These are phyloP conservation scores for Aspergillus conjunctus DNA, from an alignment of 495 filamentous ascomycete species.

Conservation along the genomic window DNA sequence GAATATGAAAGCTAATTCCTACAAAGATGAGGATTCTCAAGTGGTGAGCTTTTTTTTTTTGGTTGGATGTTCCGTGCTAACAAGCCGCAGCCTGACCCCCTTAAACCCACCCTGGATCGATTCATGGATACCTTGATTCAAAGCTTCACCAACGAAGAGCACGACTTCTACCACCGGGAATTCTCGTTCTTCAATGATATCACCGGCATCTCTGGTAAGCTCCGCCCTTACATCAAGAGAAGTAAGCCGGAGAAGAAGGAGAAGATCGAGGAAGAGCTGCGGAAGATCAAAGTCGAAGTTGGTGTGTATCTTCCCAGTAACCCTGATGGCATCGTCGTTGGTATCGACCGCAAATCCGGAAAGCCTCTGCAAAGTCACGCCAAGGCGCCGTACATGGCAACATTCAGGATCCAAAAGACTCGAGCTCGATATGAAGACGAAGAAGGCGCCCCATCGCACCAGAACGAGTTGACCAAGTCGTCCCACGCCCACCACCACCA, in stretches of 20 bases:
- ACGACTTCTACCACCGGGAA: conserved; percentile 88
- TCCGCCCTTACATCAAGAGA: conserved; percentile 88
- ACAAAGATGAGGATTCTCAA: conserved; percentile 91
- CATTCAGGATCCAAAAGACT: conserved; percentile 90
- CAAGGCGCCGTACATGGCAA: conserved; percentile 98
- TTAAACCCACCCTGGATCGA: conserved; percentile 90
- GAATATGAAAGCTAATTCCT: conserved; percentile 99
- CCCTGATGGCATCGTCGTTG: conserved; percentile 93
- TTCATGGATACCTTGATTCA: conserved; percentile 81
- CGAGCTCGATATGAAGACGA: conserved; percentile 39
- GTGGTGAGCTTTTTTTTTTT: conserved; percentile 59
- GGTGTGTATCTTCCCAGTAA: conserved; percentile 97
- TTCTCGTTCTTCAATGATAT: conserved; percentile 98
- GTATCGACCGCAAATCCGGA: conserved; percentile 95
- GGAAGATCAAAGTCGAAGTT: conserved; percentile 94
- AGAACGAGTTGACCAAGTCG: conserved; percentile 55
- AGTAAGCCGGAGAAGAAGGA: conserved; percentile 97
- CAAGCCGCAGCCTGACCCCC: conserved; percentile 70
- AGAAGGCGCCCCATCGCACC: conserved; percentile 39
- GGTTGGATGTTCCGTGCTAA: conserved; percentile 40
- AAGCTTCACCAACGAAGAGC: conserved; percentile 78
- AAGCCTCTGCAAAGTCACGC: conserved; percentile 97
- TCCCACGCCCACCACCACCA: conserved; percentile 37
- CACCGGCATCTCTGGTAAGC: conserved; percentile 90
- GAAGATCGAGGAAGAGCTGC: conserved; percentile 97